Evolutionary conservation across 352 stramenopile species (phyloP), one percentile per base, ranked within the genome.

Genomic region (Phytophthora vignae): DNA sequence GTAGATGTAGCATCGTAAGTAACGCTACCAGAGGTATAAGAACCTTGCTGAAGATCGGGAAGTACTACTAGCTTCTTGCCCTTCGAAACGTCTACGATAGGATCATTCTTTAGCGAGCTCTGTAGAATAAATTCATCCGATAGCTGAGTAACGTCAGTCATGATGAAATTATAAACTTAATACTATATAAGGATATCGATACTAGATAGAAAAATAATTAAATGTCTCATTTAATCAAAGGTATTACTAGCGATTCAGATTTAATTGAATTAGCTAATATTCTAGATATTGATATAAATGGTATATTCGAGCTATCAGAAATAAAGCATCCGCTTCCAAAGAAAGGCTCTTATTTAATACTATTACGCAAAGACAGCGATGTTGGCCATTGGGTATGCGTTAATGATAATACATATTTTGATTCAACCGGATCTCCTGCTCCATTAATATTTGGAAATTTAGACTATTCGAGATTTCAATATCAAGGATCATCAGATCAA

Each of bases 321-420:
- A 19, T 11, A 60, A 31, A 19, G 1, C 0, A 19, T 0, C 40
- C 40, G 0, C 17, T 48, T 15, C 40, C 40, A 8, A 48, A 15
- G 40, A 19, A 48, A 19, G 40, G 40, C 0, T n/a, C 4, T 4
- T 73, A 52, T 19, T 3, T 73, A 0, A 48, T 67, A 10, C 11
- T 73, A 0, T 21, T 73, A 8, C 15, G 65, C 2, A 55, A 52
- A 14, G 19, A 25, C 22, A 21, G 25, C 4, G 50, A 17, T 19
- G 49, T 67, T 8, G 65, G 65, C 1, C 65, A 73, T 36, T 73
- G 65, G 65, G 48, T 21, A 22, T 19, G 3, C 1, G 2, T 50
- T 4, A 10, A 58, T 14, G 22, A 73, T 15, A 27, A 21, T 8
- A 6, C n/a, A 11, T 67, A 52, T 2, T 63, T 63, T 17, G 65